Percentiles rank a stretch among this genome's conserved stretches.
phyloP scores from a whole-genome alignment of 805 yeast genomes.

The Cyberlindnera nakhonratchasimensis region DNA sequence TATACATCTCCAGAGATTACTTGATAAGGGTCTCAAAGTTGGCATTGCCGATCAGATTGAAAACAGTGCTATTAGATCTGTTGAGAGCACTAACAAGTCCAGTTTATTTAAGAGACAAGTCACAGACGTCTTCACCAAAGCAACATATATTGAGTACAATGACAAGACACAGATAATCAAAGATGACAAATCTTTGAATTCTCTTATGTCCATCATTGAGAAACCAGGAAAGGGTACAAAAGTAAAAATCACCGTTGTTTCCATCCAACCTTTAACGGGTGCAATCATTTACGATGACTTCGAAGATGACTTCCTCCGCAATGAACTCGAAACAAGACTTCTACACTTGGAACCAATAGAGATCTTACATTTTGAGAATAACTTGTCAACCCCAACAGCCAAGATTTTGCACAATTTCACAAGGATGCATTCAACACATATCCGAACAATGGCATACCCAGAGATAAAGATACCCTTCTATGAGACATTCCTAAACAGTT shows the following conservation, averaged over 20 bases:
- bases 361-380: constrained; percentile 45
- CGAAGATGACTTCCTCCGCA: constrained; percentile 52
- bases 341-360: constrained; percentile 77
- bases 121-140: constrained; percentile 72
- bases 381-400: constrained; percentile 24
- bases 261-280: constrained; percentile 72
- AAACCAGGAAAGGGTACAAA: not conserved
- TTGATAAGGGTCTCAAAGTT: constrained; percentile 71
- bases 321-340: constrained; percentile 69
- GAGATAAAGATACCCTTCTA: constrained; percentile 13
- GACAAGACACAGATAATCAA: constrained; percentile 26
- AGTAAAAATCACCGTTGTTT: constrained; percentile 44
- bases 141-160: constrained; percentile 74
- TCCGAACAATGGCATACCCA: constrained; percentile 19
- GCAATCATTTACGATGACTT: constrained; percentile 72
- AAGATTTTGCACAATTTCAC: constrained; percentile 24
- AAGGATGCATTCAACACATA: constrained; percentile 23
- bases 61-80: constrained; percentile 67
- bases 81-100: constrained; percentile 44
- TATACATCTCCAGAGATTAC: constrained; percentile 68
- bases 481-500: constrained; percentile 16
- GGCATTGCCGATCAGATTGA: constrained; percentile 87
- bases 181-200: constrained; percentile 36
- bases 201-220: constrained; percentile 45
- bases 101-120: constrained; percentile 65